Evolutionary conservation across 2,329 filamentous ascomycete genomes (phyloP), one percentile per base, ranked within the genome.

Genomic region (Aspergillus neoniger): DNA sequence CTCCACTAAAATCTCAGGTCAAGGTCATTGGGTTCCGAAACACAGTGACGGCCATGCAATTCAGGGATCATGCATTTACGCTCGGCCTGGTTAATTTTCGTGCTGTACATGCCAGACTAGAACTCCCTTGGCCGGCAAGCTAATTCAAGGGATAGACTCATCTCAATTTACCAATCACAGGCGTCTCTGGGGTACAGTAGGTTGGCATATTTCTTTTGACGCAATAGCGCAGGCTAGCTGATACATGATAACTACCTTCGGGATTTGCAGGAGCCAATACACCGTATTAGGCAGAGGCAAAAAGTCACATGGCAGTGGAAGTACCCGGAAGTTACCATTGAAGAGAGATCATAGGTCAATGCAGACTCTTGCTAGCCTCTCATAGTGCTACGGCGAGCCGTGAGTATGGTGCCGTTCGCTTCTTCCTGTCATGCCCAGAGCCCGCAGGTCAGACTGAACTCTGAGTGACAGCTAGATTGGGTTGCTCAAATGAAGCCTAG

Each of bases 281-380:
- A 25, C 53, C 30, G 21, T 47, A 25, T 15, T 23, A 32, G 32
- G 25, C 4, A 55, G 12, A 30, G n/a, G 12, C 9, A 15, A 55
- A 55, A 19, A 47, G 25, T 55, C 53, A 55, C 53, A 55, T 55
- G 53, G 53, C 53, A 10, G 21, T 39, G 53, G 30, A 55, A 47
- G 39, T 32, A 47, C 39, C 44, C 39, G 39, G 39, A 55, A 36
- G 23, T 9, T 28, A 44, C 23, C 21, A 55, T 47, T 17, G 25
- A n/a, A 36, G 43, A 38, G 17, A 19, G 12, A 43, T 55, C 10
- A 55, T 55, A 55, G 53, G 53, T 41, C 30, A 32, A 30, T 47
- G 41, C 39, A 44, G 12, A 14, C 53, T 32, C 28, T 55, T 55
- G 25, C 14, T 55, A 32, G 53, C 43, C 12, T 43, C 53, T 47